Percentiles rank a stretch among this genome's conserved stretches.
Evolutionary conservation across 192 early-diverging fungal genomes (phyloP).

Genomic region (Linnemannia hyalina): DNA sequence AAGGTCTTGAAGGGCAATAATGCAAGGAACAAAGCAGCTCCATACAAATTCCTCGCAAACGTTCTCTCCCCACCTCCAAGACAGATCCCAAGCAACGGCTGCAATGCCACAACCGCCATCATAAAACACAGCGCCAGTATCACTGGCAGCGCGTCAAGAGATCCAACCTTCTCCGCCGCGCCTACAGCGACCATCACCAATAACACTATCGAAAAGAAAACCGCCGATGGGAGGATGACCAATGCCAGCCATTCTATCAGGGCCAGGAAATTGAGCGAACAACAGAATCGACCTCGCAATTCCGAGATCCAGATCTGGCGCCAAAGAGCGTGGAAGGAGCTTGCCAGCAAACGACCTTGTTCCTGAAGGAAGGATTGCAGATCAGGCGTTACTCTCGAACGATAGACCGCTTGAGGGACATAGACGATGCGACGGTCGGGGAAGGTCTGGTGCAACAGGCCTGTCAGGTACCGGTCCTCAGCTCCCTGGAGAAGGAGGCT

Average conservation of each 20-base stretch:
- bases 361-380: background rate
- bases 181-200: constrained; percentile 14
- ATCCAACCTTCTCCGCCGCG: background rate
- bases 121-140: constrained; percentile 14
- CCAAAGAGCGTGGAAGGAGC: constrained; percentile 20
- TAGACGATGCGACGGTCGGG: constrained; percentile 14
- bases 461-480: constrained; percentile 33
- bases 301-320: constrained; percentile 10
- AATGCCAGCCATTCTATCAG: constrained; percentile 16
- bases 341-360: background rate
- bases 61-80: background rate
- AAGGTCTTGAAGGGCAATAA: background rate
- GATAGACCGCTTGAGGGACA: constrained; percentile 20
- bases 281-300: constrained; percentile 11
- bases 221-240: constrained; percentile 8
- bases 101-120: background rate
- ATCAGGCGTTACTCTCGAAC: background rate
- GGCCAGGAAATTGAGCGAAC: constrained; percentile 23
- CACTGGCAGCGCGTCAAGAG: constrained; percentile 11
- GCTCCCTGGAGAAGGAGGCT: constrained; percentile 6
- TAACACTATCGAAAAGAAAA: background rate
- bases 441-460: constrained; percentile 26
- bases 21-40: background rate
- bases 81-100: constrained; percentile 15
- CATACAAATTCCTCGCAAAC: background rate